Evolutionary conservation across 768 basidiomycete genomes (phyloP).

Genomic region (Rhizopogon roseolus): DNA sequence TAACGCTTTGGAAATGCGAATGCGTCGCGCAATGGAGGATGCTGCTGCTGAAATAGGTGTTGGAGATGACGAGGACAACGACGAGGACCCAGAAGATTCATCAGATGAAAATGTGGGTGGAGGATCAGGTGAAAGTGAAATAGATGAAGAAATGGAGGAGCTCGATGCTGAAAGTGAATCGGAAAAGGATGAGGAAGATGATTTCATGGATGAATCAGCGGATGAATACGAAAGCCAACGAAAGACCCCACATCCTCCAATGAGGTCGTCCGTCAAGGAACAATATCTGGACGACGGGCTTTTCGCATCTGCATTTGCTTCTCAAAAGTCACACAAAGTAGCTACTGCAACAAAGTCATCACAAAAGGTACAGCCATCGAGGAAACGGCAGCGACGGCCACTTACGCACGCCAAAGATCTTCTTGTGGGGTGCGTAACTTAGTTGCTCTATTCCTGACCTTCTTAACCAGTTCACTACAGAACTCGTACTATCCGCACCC

Average conservation of each 20-base stretch:
- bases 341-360: slow-evolving; percentile 15
- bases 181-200: slow-evolving; percentile 16
- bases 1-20: slow-evolving; percentile 12
- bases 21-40: slow-evolving; percentile 25
- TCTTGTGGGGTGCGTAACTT: slow-evolving; percentile 44
- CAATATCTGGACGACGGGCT: slow-evolving; percentile 65
- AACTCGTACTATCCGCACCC: slow-evolving; percentile 47
- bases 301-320: slow-evolving; percentile 51
- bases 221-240: neutral
- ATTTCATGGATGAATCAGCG: slow-evolving; percentile 11
- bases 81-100: slow-evolving; percentile 7
- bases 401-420: slow-evolving; percentile 41
- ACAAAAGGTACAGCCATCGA: slow-evolving; percentile 9
- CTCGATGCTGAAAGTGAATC: neutral
- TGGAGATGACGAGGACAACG: slow-evolving; percentile 18
- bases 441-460: neutral
- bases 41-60: slow-evolving; percentile 17
- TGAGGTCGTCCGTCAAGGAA: slow-evolving; percentile 25
- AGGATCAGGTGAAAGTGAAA: slow-evolving; percentile 13
- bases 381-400: slow-evolving; percentile 29
- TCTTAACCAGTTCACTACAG: slow-evolving; percentile 28
- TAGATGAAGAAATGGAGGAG: slow-evolving; percentile 9
- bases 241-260: neutral
- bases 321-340: slow-evolving; percentile 19
- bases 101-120: slow-evolving; percentile 7